Percentiles rank a stretch among this genome's conserved stretches.
Conservation (phyloP, 257 asterid species). For the Scutellaria minor region DNA sequence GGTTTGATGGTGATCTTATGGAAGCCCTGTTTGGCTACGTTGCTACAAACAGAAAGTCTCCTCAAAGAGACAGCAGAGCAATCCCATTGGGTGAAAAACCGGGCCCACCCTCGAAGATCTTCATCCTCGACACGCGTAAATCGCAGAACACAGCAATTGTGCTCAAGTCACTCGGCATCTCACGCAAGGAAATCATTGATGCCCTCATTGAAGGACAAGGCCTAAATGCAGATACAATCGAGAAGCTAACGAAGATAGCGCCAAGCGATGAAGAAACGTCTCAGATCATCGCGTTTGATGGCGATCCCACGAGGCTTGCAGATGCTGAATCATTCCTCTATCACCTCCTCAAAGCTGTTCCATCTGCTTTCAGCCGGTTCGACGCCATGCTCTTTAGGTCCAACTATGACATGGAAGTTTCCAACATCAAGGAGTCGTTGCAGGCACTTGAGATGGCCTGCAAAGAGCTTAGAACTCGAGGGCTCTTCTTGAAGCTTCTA, state of each 20-base stretch:
- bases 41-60: slow-evolving; percentile 78
- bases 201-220: slow-evolving; percentile 69
- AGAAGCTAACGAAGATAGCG: slow-evolving; percentile 67
- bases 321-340: slow-evolving; percentile 89
- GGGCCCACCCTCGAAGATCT: slow-evolving; percentile 66
- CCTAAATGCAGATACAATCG: slow-evolving; percentile 64
- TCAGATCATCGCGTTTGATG: slow-evolving; percentile 63
- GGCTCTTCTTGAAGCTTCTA: slow-evolving; percentile 82
- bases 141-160: slow-evolving; percentile 84
- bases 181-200: slow-evolving; percentile 65
- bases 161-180: slow-evolving; percentile 66
- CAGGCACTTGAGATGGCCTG: slow-evolving; percentile 68
- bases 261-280: slow-evolving; percentile 73
- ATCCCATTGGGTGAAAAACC: slow-evolving; percentile 44
- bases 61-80: slow-evolving; percentile 44
- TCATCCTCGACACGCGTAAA: slow-evolving; percentile 83
- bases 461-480: slow-evolving; percentile 72
- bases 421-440: slow-evolving; percentile 52
- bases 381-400: slow-evolving; percentile 73
- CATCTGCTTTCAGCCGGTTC: slow-evolving; percentile 77
- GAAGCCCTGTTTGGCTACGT: slow-evolving; percentile 96
- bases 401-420: slow-evolving; percentile 58
- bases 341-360: slow-evolving; percentile 81
- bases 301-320: slow-evolving; percentile 77
- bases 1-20: slow-evolving; percentile 94